Base-by-base conservation (phyloP, 2,329 filamentous ascomycete genomes). In the Chaetothyriales sp. region DNA sequence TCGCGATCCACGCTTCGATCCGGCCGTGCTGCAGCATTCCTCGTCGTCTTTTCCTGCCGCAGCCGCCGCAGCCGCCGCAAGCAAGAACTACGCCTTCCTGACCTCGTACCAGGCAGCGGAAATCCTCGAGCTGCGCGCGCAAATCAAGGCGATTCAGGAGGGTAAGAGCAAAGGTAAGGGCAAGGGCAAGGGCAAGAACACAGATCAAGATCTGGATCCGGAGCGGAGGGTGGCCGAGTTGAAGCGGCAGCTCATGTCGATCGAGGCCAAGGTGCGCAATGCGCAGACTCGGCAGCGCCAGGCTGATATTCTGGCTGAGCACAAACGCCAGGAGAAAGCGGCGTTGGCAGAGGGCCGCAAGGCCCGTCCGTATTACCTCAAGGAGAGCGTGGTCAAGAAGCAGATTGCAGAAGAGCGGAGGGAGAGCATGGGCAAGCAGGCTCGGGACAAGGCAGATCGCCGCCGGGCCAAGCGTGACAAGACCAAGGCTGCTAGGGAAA, bases 321-420 rank as follows among this genome's bases (percentile, higher is more conserved):
- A 96, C 70, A 79, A 84, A 62, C 78, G 78, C 69, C 76, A 81
- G 65, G 92, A 98, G 73, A 88, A 86, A 70, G 84, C 89, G 65
- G 70, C 85, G 54, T 81, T 96, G 48, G 80, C 80, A 61, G 79
- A 93, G 70, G 92, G 92, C 54, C 95, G 95, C 79, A 72, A 72
- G 63, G 65, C 62, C 48, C 80, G 77, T 64, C 90, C 92, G 0
- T 98, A 88, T 70, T 96, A 86, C 68, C 72, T 96, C 61, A 98
- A 98, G 78, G 83, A 82, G 71, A 80, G 81, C 63, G 90, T 95
- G 70, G 79, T 92, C 73, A 94, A 92, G 81, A 87, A 90, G 73
- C 73, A 83, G 67, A 73, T 88, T 51, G 71, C 95, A 55, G 73
- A 85, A 63, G 82, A 92, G 61, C 80, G 83, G 64, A 95, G 85